These are phyloP conservation scores for Breynia disticha DNA, from an alignment of 441 rosid species.

Conservation along the genomic window DNA sequence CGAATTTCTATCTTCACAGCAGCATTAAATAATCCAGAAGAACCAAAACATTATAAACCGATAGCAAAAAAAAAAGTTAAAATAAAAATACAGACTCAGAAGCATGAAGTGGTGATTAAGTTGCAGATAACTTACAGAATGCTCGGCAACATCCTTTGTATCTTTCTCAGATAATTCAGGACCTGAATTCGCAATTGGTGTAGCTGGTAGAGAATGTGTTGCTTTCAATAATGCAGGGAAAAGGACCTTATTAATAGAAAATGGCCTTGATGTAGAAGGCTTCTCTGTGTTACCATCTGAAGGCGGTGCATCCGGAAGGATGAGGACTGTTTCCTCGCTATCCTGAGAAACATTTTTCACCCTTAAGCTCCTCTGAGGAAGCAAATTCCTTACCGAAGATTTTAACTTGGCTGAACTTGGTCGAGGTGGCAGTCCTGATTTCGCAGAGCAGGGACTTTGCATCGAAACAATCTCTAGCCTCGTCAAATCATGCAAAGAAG, in stretches of 20 bases:
- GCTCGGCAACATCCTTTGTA: conserved; percentile 20
- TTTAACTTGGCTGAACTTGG: conserved; percentile 40
- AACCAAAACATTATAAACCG: not conserved
- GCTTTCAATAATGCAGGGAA: conserved; percentile 21
- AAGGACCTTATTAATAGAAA: conserved; percentile 32
- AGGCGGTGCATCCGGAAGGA: conserved; percentile 28
- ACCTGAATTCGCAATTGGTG: conserved; percentile 49
- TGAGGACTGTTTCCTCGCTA: conserved; percentile 36
- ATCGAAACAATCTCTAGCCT: conserved; percentile 8
- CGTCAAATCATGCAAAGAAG: conserved; percentile 1
- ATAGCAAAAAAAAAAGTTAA: not conserved
- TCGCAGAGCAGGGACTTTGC: conserved; percentile 10
- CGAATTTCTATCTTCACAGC: conserved; percentile 23
- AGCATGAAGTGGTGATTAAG: not conserved
- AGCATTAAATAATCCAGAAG: not conserved
- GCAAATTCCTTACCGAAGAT: conserved; percentile 31
- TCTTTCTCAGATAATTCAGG: conserved; percentile 51
- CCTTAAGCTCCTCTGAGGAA: conserved; percentile 40
- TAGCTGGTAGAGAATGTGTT: conserved; percentile 44
- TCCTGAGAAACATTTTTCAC: conserved; percentile 21
- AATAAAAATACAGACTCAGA: not conserved
- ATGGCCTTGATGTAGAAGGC: conserved; percentile 34
- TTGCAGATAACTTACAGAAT: conserved; percentile 19
- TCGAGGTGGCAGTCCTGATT: conserved; percentile 37
- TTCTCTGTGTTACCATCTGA: conserved; percentile 26